Percentiles rank a stretch among this genome's conserved stretches.
Evolutionary conservation across 2,329 filamentous ascomycete genomes (phyloP).

Genomic region (Fusarium devonianum): DNA sequence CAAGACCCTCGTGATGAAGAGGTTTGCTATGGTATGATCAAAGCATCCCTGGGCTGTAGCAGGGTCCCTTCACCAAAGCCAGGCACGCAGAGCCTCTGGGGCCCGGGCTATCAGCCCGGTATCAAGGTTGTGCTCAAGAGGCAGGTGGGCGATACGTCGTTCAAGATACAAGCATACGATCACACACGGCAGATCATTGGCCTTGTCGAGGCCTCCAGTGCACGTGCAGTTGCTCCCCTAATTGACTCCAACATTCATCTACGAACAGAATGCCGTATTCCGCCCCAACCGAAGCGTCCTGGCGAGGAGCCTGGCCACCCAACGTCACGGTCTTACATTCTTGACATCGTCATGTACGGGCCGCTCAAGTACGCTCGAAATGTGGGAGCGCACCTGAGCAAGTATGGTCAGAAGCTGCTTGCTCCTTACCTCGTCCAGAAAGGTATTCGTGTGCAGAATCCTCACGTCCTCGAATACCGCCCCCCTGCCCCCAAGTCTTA

Average conservation of each 20-base stretch:
- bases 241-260: conserved; percentile 73
- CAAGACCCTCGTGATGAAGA: conserved; percentile 70
- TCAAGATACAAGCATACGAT: conserved; percentile 77
- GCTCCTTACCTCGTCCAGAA: conserved; percentile 71
- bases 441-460: conserved; percentile 78
- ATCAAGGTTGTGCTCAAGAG: conserved; percentile 77
- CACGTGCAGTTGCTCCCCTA: conserved; percentile 72
- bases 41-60: conserved; percentile 71
- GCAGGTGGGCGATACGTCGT: conserved; percentile 59
- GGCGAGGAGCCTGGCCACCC: conserved; percentile 70
- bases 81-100: conserved; percentile 64
- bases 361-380: conserved; percentile 68
- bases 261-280: conserved; percentile 76
- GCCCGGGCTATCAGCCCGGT: conserved; percentile 70
- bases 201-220: conserved; percentile 72
- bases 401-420: conserved; percentile 71
- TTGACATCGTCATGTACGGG: conserved; percentile 83
- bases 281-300: conserved; percentile 66
- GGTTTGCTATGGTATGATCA: conserved; percentile 82
- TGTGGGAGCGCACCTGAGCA: conserved; percentile 71
- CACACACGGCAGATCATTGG: conserved; percentile 76
- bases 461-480: conserved; percentile 66
- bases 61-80: conserved; percentile 74
- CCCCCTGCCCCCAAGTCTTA: conserved; percentile 50
- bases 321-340: conserved; percentile 66